These are phyloP conservation scores for Tulasnella sp. DNA, from an alignment of 768 basidiomycete genomes.

Conservation along the genomic window DNA sequence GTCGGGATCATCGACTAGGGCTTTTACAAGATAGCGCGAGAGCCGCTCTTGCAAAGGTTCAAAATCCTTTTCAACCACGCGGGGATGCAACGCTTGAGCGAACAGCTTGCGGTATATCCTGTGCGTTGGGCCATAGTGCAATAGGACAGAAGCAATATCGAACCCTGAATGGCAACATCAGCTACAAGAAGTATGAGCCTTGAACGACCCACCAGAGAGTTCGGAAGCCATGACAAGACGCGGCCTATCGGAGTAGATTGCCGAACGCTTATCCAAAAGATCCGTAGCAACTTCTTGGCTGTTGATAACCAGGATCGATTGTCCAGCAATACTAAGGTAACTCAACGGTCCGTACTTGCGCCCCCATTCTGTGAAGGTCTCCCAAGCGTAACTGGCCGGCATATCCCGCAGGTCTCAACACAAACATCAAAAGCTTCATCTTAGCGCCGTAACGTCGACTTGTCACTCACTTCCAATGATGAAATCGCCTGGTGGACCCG, in stretches of 20 bases:
- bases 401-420: conserved; percentile 35
- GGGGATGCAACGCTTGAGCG: conserved; percentile 6
- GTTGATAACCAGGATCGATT: conserved; percentile 31
- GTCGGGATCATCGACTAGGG: conserved; percentile 6
- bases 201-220: background rate
- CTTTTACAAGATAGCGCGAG: background rate
- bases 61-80: background rate
- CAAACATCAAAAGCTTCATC: background rate
- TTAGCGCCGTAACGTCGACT: too few species aligned
- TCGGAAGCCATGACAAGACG: conserved; percentile 20
- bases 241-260: conserved; percentile 35
- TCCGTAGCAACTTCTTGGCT: conserved; percentile 30
- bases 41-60: background rate
- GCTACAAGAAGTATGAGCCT: background rate
- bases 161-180: background rate
- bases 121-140: conserved; percentile 9
- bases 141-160: background rate
- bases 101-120: conserved; percentile 1
- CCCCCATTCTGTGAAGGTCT: conserved; percentile 36
- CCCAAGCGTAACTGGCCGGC: conserved; percentile 30
- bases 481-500: conserved; percentile 45
- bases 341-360: conserved; percentile 29
- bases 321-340: conserved; percentile 21
- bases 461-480: conserved; percentile 38
- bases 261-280: conserved; percentile 34